Conservation (phyloP, 2,329 filamentous ascomycete genomes). For the Thelonectria rubi region DNA sequence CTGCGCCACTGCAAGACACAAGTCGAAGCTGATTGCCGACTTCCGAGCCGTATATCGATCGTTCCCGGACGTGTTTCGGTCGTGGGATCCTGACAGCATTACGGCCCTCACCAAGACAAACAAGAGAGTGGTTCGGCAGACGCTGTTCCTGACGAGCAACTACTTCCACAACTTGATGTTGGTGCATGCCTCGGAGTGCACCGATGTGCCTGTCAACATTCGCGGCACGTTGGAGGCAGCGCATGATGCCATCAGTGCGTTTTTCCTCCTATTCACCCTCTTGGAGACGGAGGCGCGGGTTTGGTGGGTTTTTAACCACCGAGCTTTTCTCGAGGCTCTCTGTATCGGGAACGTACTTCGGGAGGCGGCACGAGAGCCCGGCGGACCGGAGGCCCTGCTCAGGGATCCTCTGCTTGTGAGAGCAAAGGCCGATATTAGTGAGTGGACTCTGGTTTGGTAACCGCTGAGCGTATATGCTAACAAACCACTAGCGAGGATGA, state of each 20-base stretch:
- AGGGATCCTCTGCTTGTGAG: slow-evolving; percentile 69
- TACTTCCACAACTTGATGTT: slow-evolving; percentile 87
- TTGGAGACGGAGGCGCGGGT: slow-evolving; percentile 78
- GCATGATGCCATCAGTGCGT: slow-evolving; percentile 76
- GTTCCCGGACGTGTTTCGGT: slow-evolving; percentile 76
- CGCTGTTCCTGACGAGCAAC: slow-evolving; percentile 81
- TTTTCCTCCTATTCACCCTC: slow-evolving; percentile 76
- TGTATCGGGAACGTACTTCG: slow-evolving; percentile 71
- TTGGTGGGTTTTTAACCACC: slow-evolving; percentile 87
- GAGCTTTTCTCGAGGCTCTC: slow-evolving; percentile 79
- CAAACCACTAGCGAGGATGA: slow-evolving; percentile 62
- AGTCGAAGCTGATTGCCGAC: slow-evolving; percentile 73
- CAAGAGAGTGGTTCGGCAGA: slow-evolving; percentile 76
- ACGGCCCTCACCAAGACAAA: slow-evolving; percentile 65
- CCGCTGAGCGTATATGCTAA: slow-evolving; percentile 10
- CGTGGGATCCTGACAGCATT: slow-evolving; percentile 70
- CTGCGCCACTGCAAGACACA: slow-evolving; percentile 72
- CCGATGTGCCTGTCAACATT: slow-evolving; percentile 71
- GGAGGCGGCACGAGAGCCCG: slow-evolving; percentile 58
- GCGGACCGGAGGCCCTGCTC: slow-evolving; percentile 55
- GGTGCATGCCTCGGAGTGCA: slow-evolving; percentile 75
- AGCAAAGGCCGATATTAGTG: slow-evolving; percentile 68
- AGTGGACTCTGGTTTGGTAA: slow-evolving; percentile 40
- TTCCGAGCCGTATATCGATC: slow-evolving; percentile 78
- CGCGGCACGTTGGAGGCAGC: slow-evolving; percentile 77